Conservation (phyloP, 805 yeast species). For the Barnettozyma sp. region DNA sequence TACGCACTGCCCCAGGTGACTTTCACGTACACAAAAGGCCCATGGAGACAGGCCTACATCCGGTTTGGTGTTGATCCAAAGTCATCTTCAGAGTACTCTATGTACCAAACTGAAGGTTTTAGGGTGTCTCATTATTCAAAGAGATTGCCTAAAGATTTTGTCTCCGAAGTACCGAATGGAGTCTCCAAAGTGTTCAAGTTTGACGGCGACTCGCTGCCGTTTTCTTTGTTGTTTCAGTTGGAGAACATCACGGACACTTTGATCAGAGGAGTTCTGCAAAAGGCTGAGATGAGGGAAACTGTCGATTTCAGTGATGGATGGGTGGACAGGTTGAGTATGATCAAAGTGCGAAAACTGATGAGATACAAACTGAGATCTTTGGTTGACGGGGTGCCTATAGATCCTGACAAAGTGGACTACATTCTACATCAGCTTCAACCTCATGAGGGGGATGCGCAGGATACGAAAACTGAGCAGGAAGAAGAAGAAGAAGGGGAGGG, state of each 20-base stretch:
- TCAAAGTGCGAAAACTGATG: constrained; percentile 59
- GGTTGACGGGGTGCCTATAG: constrained; percentile 36
- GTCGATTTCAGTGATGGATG: constrained; percentile 73
- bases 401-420: constrained; percentile 36
- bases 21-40: constrained; percentile 80
- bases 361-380: constrained; percentile 64
- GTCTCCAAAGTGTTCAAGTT: constrained; percentile 50
- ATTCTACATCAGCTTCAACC: constrained; percentile 28
- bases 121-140: constrained; percentile 28
- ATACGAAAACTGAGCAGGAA: constrained; percentile 18
- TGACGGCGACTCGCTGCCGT: constrained; percentile 65
- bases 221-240: constrained; percentile 65
- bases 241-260: constrained; percentile 72
- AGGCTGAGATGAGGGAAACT: constrained; percentile 31
- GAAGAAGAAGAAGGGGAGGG: constrained; percentile 19
- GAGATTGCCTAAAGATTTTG: constrained; percentile 27
- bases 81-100: constrained; percentile 43
- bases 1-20: constrained; percentile 82
- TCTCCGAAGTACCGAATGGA: constrained; percentile 27
- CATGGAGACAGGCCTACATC: constrained; percentile 87
- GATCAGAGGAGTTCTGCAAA: constrained; percentile 37
- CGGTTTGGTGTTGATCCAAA: constrained; percentile 76
- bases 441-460: constrained; percentile 21
- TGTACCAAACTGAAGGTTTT: constrained; percentile 82
- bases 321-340: constrained; percentile 57